Percentiles rank a stretch among this genome's conserved stretches.
Conservation (phyloP, 306 rosid genomes). For the Amphicarpaea edgeworthii region DNA sequence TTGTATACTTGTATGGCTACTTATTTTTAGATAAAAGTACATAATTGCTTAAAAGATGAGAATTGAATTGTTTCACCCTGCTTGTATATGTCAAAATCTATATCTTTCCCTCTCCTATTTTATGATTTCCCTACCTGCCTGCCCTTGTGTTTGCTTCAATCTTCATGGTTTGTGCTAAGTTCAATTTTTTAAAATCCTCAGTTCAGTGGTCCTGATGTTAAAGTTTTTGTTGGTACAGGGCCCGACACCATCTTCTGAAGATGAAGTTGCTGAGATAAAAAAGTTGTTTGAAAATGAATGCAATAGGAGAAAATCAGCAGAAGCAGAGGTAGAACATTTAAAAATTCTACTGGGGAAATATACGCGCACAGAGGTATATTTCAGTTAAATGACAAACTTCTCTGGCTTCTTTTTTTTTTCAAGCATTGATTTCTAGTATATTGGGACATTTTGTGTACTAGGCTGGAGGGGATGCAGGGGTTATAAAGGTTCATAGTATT, state of each 20-base stretch:
- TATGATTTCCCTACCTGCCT: slow-evolving; percentile 14
- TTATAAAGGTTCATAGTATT: slow-evolving; percentile 56
- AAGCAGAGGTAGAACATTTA: slow-evolving; percentile 72
- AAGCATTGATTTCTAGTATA: slow-evolving; percentile 39
- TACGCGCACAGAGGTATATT: slow-evolving; percentile 55
- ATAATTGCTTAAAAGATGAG: slow-evolving; percentile 24
- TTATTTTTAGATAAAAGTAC: slow-evolving; percentile 46
- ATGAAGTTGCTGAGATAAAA: slow-evolving; percentile 66
- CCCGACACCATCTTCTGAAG: slow-evolving; percentile 51
- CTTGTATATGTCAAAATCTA: not conserved
- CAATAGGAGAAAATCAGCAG: slow-evolving; percentile 65
- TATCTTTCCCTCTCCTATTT: slow-evolving; percentile 6
- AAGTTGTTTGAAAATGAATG: slow-evolving; percentile 73
- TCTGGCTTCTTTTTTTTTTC: slow-evolving; percentile 20
- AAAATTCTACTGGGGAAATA: slow-evolving; percentile 59
- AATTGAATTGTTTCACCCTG: not conserved
- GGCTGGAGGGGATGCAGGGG: slow-evolving; percentile 68
- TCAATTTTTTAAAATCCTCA: not conserved
- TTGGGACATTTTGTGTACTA: slow-evolving; percentile 46
- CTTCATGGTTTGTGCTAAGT: slow-evolving; percentile 16
- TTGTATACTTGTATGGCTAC: not conserved
- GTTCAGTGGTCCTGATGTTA: not conserved
- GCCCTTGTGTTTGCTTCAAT: slow-evolving; percentile 20
- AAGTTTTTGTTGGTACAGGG: slow-evolving; percentile 52
- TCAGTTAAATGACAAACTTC: slow-evolving; percentile 6